Conservation (phyloP, 1,284 basidiomycete genomes). For the Ustilago tritici region DNA sequence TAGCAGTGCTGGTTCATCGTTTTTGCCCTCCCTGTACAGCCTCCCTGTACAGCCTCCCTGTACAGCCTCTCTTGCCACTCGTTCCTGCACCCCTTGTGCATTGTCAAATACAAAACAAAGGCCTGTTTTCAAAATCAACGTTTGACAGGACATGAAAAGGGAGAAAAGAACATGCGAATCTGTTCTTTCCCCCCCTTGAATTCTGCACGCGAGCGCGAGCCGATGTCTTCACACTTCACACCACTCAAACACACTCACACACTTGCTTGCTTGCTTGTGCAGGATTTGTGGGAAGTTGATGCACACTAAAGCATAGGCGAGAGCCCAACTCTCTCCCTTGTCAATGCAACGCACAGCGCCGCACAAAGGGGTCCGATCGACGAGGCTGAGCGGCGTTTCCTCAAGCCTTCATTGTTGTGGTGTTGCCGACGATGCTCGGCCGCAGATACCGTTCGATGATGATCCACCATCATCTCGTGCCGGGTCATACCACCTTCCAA, state of each 20-base stretch:
- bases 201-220: constrained; percentile 11
- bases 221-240: background rate
- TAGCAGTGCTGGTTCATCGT: too few species aligned
- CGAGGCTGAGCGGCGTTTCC: background rate
- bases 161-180: constrained; percentile 16
- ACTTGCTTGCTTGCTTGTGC: background rate
- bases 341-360: background rate
- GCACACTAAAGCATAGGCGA: background rate
- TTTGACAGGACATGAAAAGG: background rate
- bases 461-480: constrained; percentile 18
- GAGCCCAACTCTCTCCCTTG: background rate
- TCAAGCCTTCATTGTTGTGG: too few species aligned
- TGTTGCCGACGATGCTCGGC: background rate
- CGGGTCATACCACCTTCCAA: constrained; percentile 22
- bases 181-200: constrained; percentile 19
- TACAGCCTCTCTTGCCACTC: too few species aligned
- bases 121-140: background rate
- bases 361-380: background rate
- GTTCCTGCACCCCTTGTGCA: background rate
- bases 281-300: constrained; percentile 2
- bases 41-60: too few species aligned
- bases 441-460: background rate
- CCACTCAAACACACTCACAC: too few species aligned
- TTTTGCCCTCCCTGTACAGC: too few species aligned
- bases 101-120: background rate